Evolutionary conservation across 2,329 filamentous ascomycete genomes (phyloP).

Genomic region (Calonectria pauciramosa): DNA sequence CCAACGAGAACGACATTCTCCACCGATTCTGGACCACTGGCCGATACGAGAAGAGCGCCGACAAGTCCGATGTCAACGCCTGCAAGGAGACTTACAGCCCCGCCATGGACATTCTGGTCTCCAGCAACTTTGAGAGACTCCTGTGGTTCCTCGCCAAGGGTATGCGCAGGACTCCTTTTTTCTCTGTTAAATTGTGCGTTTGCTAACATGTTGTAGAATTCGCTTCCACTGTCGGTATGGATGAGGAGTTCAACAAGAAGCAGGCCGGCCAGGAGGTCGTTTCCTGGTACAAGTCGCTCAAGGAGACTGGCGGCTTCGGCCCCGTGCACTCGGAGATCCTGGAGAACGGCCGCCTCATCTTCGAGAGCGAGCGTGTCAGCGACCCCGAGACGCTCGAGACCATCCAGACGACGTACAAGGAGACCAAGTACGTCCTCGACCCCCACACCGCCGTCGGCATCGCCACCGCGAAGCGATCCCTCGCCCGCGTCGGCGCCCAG

Average conservation of each 20-base stretch:
- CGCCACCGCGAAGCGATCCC: conserved; percentile 79
- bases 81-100: conserved; percentile 94
- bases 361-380: conserved; percentile 83
- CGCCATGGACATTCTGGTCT: conserved; percentile 98
- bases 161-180: background rate
- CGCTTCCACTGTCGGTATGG: conserved; percentile 70
- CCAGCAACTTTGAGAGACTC: conserved; percentile 95
- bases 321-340: conserved; percentile 82
- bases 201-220: conserved; percentile 59
- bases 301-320: conserved; percentile 83
- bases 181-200: background rate
- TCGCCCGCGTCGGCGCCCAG: conserved; percentile 64
- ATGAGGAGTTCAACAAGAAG: conserved; percentile 75
- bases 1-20: conserved; percentile 98
- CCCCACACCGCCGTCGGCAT: conserved; percentile 94
- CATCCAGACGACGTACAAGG: conserved; percentile 69
- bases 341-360: conserved; percentile 73
- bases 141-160: conserved; percentile 90
- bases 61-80: conserved; percentile 71
- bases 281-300: conserved; percentile 84
- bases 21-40: conserved; percentile 95
- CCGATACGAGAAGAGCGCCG: conserved; percentile 87
- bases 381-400: conserved; percentile 77
- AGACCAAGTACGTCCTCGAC: conserved; percentile 85
- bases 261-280: conserved; percentile 82